phyloP scores from a whole-genome alignment of 2,329 filamentous ascomycete species.

The Aspergillus sp. region DNA sequence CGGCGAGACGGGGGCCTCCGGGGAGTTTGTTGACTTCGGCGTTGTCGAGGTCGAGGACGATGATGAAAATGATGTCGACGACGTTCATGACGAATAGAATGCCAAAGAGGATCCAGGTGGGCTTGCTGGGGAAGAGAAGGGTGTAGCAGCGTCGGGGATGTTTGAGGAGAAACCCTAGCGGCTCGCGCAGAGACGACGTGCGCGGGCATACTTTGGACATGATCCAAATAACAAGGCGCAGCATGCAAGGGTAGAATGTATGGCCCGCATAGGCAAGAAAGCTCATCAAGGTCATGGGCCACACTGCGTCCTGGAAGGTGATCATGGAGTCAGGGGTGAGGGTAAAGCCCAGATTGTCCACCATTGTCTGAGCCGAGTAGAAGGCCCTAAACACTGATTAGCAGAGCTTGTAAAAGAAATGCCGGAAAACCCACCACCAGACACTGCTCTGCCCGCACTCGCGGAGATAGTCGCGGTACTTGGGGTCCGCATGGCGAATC shows the following conservation, averaged over 20 bases:
- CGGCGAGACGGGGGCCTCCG: constrained; percentile 50
- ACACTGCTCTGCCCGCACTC: constrained; percentile 42
- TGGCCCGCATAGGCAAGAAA: constrained; percentile 42
- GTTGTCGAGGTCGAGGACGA: constrained; percentile 54
- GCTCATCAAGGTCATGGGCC: constrained; percentile 40
- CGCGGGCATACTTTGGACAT: constrained; percentile 50
- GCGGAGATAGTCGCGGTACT: constrained; percentile 43
- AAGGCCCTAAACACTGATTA: constrained; percentile 39
- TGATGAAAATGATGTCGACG: constrained; percentile 57
- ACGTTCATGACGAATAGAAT: constrained; percentile 53
- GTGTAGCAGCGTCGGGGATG: constrained; percentile 65
- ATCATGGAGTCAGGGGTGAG: constrained; percentile 58
- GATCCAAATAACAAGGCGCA: constrained; percentile 59
- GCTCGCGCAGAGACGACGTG: constrained; percentile 30
- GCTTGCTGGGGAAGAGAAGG: constrained; percentile 58
- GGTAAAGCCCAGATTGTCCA: constrained; percentile 55
- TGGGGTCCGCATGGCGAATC: constrained; percentile 44
- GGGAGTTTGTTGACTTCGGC: constrained; percentile 44
- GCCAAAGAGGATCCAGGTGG: constrained; percentile 58
- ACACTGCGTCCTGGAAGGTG: constrained; percentile 47
- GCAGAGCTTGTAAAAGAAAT: not conserved
- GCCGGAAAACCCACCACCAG: constrained; percentile 48
- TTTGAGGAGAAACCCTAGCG: constrained; percentile 59
- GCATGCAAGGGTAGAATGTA: constrained; percentile 54
- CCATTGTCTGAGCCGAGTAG: constrained; percentile 53